These are phyloP conservation scores for Anthracocystis walkeri DNA, from an alignment of 1,284 basidiomycete species.

Conservation along the genomic window DNA sequence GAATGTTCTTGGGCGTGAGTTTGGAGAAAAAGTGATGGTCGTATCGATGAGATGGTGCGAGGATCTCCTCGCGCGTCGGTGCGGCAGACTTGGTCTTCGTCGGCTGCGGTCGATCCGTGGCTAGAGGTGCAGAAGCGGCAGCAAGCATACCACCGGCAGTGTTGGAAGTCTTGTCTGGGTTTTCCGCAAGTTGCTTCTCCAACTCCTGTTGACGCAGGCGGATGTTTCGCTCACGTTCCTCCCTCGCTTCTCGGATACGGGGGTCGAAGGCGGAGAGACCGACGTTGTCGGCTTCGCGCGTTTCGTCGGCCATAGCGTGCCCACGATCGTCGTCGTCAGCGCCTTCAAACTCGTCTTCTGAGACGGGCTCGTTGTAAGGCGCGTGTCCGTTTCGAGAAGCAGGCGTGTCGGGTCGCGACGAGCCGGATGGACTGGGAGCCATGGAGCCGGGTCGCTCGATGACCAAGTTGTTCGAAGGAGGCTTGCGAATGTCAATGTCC, in stretches of 20 bases:
- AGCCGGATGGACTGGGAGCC: constrained; percentile 38
- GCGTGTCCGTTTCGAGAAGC: constrained; percentile 31
- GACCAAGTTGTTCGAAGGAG: constrained; percentile 55
- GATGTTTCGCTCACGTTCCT: constrained; percentile 67
- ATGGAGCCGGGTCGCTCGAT: constrained; percentile 62
- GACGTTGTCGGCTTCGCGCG: constrained; percentile 63
- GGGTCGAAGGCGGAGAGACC: constrained; percentile 65
- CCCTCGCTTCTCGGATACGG: constrained; percentile 61
- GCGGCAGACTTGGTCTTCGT: constrained; percentile 27
- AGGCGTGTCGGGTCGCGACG: constrained; percentile 60
- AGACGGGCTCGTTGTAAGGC: constrained; percentile 66
- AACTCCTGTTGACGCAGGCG: constrained; percentile 61
- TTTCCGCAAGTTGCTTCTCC: constrained; percentile 56
- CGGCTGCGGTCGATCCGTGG: constrained; percentile 22
- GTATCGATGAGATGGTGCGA: constrained; percentile 64
- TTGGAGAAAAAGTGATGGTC: constrained; percentile 67
- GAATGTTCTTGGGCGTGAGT: constrained; percentile 65
- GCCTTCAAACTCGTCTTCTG: constrained; percentile 68
- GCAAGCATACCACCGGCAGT: constrained; percentile 47
- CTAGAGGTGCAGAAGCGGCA: constrained; percentile 40
- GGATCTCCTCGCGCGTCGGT: constrained; percentile 60
- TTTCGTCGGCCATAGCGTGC: constrained; percentile 56
- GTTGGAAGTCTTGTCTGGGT: constrained; percentile 50
- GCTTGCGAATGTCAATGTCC: constrained; percentile 74
- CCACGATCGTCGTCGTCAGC: constrained; percentile 58